Evolutionary conservation across 2,329 filamentous ascomycete species (phyloP), one percentile per base, ranked within the genome.

Genomic region (Fusarium brachygibbosum): DNA sequence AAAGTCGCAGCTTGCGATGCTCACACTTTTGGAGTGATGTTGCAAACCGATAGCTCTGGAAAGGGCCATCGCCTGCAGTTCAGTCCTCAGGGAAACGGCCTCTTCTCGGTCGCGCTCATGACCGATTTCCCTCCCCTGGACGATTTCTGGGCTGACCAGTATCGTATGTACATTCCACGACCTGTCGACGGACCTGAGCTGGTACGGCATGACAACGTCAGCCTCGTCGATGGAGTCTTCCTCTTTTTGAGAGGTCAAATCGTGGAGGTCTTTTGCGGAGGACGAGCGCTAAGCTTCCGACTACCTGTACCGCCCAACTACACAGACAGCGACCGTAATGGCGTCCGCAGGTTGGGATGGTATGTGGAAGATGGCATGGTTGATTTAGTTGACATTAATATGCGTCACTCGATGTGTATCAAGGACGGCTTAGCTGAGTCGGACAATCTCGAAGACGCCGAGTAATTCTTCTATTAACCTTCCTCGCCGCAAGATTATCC

Each of bases 141-240:
- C 63, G 78, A 80, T 62, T 79, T 79, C 62, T 80, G 78, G 78
- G 78, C 76, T n/a, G 78, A 79, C 48, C 78, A 79, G 61, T 79
- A 79, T 61, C 63, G 69, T 13, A 58, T 77, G 16, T 68, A 79
- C 29, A 69, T 77, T 17, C 75, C 75, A 7, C 72, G 76, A 10
- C 74, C 72, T 5, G 67, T 80, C 23, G 78, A 80, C 46, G 78
- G 78, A 1, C 78, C 78, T 11, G 78, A 80, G 28, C 64, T 80
- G 5, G 75, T 77, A 1, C 75, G 78, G 13, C 78, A 79, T 51
- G 75, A 77, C 11, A 61, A 64, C 35, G 69, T 78, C 28, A 69
- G 66, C 29, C 64, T 77, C n/a, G 42, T 65, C 25, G 68, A 62
- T 17, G 75, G 74, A 0, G 70, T 77, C 5, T 68, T 63, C 11